These are phyloP conservation scores for Brachypodium distachyon DNA, from an alignment of 202 grass and related monocot genomes.

Conservation along the genomic window DNA sequence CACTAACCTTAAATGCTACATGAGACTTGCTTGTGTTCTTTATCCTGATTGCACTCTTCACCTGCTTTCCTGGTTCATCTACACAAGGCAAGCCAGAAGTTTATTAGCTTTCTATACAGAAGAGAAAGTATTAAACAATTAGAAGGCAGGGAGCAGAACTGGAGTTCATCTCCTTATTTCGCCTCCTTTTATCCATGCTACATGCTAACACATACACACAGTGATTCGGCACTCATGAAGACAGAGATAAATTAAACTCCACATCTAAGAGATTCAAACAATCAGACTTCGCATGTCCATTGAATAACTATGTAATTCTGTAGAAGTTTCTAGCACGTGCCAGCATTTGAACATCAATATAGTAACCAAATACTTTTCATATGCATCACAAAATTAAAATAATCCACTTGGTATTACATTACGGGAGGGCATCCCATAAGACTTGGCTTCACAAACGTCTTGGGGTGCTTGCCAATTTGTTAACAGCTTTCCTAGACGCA, in stretches of 20 bases:
- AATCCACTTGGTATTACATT: not conserved
- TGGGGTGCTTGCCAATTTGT: not conserved
- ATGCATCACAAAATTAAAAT: not conserved
- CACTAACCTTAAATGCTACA: slow-evolving; percentile 88
- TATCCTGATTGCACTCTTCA: slow-evolving; percentile 84
- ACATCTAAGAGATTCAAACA: not conserved
- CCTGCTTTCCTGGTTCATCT: slow-evolving; percentile 99
- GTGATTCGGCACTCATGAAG: not conserved
- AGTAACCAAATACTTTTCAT: not conserved
- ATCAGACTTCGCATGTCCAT: slow-evolving; percentile 4
- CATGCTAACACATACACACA: not conserved
- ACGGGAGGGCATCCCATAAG: not conserved
- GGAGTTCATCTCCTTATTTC: not conserved
- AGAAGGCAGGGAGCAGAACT: not conserved
- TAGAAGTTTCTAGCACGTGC: not conserved
- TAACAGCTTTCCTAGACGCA: not conserved
- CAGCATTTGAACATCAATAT: not conserved
- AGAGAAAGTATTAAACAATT: not conserved
- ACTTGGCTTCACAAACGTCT: not conserved
- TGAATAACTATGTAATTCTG: not conserved
- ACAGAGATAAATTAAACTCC: not conserved
- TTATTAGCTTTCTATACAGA: slow-evolving; percentile 13
- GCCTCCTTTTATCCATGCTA: not conserved
- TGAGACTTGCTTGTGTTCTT: slow-evolving; percentile 96
- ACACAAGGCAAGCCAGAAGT: slow-evolving; percentile 14